These are phyloP conservation scores for Phytophthora hibernalis DNA, from an alignment of 352 stramenopile genomes.

Conservation along the genomic window DNA sequence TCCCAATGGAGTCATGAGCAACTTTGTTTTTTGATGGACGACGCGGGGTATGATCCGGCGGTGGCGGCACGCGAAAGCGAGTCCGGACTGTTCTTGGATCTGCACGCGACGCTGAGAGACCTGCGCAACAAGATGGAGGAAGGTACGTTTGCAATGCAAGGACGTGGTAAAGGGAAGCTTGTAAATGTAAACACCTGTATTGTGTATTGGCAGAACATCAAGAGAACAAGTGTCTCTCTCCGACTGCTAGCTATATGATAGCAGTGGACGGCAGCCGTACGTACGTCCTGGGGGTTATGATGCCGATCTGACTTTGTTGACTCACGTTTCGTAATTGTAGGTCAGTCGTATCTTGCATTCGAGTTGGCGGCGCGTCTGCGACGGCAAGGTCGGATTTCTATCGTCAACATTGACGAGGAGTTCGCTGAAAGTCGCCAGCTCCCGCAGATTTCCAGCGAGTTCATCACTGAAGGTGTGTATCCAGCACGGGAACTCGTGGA, in stretches of 20 bases:
- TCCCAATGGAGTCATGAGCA: slow-evolving; percentile 49
- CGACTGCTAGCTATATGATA: slow-evolving; percentile 57
- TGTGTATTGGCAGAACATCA: slow-evolving; percentile 42
- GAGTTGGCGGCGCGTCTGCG: slow-evolving; percentile 52
- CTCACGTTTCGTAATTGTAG: slow-evolving; percentile 21
- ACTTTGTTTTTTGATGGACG: slow-evolving; percentile 57
- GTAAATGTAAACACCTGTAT: neutral
- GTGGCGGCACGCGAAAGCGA: slow-evolving; percentile 66
- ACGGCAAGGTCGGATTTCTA: slow-evolving; percentile 50
- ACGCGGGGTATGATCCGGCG: slow-evolving; percentile 61
- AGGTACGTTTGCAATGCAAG: slow-evolving; percentile 12
- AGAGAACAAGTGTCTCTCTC: slow-evolving; percentile 44
- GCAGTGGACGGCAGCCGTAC: slow-evolving; percentile 76
- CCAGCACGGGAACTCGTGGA: neutral
- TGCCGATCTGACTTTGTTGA: neutral
- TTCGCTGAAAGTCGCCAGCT: slow-evolving; percentile 54
- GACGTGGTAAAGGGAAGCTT: neutral
- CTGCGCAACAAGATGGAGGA: slow-evolving; percentile 46
- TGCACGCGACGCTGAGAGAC: slow-evolving; percentile 45
- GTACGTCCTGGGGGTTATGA: slow-evolving; percentile 21
- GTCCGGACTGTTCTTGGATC: slow-evolving; percentile 68
- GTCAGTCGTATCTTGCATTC: slow-evolving; percentile 72
- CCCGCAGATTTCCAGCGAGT: slow-evolving; percentile 63
- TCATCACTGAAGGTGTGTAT: slow-evolving; percentile 57
- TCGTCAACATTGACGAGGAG: slow-evolving; percentile 63